Conservation (phyloP, 2,329 filamentous ascomycete genomes). For the Fusarium neocosmosporiellum region DNA sequence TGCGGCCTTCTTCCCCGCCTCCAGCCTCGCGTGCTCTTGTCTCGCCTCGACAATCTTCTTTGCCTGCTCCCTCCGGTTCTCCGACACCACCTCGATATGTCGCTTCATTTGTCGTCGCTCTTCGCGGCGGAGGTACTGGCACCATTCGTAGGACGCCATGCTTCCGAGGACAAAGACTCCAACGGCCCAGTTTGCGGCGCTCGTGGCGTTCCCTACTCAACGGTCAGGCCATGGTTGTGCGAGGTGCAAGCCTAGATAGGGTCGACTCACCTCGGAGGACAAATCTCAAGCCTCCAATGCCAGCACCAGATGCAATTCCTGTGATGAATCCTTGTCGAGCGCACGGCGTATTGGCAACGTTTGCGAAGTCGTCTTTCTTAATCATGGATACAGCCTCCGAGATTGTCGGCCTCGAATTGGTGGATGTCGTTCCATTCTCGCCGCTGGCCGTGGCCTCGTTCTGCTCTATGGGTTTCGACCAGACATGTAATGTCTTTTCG, state of each 20-base stretch:
- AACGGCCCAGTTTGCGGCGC: conserved; percentile 87
- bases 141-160: conserved; percentile 84
- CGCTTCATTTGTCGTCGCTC: conserved; percentile 88
- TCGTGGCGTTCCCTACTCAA: conserved; percentile 46
- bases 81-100: conserved; percentile 73
- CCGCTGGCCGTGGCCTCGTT: conserved; percentile 30
- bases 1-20: conserved; percentile 49
- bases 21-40: conserved; percentile 46
- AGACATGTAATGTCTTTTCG: conserved; percentile 51
- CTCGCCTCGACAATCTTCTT: conserved; percentile 58
- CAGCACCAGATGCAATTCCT: conserved; percentile 84
- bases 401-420: conserved; percentile 54
- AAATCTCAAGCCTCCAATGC: conserved; percentile 77
- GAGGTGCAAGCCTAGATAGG: background rate
- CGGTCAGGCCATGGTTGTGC: conserved; percentile 19
- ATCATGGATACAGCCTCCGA: conserved; percentile 74
- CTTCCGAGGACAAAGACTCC: conserved; percentile 77
- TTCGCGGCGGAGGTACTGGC: conserved; percentile 76
- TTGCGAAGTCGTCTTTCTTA: conserved; percentile 74
- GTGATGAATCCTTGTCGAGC: conserved; percentile 84
- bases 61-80: conserved; percentile 63
- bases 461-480: conserved; percentile 50
- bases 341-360: conserved; percentile 83
- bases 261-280: conserved; percentile 75
- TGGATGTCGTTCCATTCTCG: conserved; percentile 32